Conservation (phyloP, 2,329 filamentous ascomycete genomes). For the Phoma sp. region DNA sequence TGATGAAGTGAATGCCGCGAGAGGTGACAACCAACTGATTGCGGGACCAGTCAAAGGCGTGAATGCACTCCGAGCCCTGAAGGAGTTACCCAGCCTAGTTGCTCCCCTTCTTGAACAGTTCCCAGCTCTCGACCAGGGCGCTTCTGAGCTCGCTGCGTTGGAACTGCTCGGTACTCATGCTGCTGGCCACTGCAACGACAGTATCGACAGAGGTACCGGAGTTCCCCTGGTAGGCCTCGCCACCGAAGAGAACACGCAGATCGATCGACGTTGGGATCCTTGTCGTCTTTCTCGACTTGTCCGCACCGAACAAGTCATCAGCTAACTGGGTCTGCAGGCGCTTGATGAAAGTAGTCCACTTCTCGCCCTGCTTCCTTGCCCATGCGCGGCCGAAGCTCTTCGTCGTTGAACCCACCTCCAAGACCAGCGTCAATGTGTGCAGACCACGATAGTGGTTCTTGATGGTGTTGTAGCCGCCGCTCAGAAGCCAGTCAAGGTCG, state of each 20-base stretch:
- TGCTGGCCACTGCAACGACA: background rate
- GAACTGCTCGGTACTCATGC: background rate
- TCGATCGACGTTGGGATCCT: constrained; percentile 31
- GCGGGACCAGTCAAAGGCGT: background rate
- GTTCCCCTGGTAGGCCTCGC: constrained; percentile 23
- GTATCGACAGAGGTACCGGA: background rate
- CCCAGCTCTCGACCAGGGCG: constrained; percentile 22
- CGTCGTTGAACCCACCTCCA: constrained; percentile 26
- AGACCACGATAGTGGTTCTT: constrained; percentile 33
- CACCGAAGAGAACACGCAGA: constrained; percentile 33
- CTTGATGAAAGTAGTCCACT: constrained; percentile 27
- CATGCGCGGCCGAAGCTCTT: constrained; percentile 26
- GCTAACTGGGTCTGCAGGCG: constrained; percentile 22
- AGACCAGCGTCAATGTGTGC: constrained; percentile 23
- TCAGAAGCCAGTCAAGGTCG: constrained; percentile 29
- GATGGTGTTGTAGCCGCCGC: constrained; percentile 23
- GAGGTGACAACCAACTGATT: background rate
- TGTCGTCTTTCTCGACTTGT: constrained; percentile 5
- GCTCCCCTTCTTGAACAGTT: constrained; percentile 21
- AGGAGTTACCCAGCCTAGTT: background rate
- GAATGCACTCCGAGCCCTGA: no score
- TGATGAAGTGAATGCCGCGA: background rate
- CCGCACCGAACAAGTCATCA: constrained; percentile 18
- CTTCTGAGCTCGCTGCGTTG: constrained; percentile 18
- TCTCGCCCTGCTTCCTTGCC: constrained; percentile 21